Conservation (phyloP, 768 basidiomycete genomes). For the Tricholoma furcatifolium region DNA sequence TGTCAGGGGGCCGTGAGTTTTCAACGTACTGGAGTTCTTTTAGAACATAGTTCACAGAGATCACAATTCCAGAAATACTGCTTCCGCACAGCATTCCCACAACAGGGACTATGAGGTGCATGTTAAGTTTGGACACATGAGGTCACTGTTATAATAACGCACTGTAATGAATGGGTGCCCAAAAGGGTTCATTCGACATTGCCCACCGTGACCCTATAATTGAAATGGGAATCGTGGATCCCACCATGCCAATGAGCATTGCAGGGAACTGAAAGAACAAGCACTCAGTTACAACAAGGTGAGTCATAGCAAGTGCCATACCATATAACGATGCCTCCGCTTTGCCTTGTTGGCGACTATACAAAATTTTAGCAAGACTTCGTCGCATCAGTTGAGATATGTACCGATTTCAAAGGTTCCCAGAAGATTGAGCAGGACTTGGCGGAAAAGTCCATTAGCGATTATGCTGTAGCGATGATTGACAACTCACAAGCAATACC, state of each 20-base stretch:
- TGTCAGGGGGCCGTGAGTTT: neutral
- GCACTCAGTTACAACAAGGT: neutral
- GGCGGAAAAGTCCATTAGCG: neutral
- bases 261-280: constrained; percentile 52
- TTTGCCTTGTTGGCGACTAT: constrained; percentile 81
- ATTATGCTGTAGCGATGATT: neutral
- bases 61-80: constrained; percentile 73
- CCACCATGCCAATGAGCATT: constrained; percentile 66
- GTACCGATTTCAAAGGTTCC: constrained; percentile 77
- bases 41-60: constrained; percentile 67
- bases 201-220: constrained; percentile 74
- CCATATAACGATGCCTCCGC: constrained; percentile 74
- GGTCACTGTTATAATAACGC: constrained; percentile 18
- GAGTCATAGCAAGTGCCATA: constrained; percentile 21
- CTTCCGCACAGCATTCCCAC: constrained; percentile 86
- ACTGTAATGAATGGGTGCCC: constrained; percentile 85
- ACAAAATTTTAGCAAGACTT: neutral
- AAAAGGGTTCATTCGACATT: constrained; percentile 77
- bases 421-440: constrained; percentile 70
- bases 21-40: constrained; percentile 68
- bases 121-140: neutral
- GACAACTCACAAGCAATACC: constrained; percentile 66
- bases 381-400: constrained; percentile 18
- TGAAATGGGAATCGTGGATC: constrained; percentile 78
- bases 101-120: constrained; percentile 61